Base-by-base conservation (phyloP, 2,329 filamentous ascomycete species). In the Colletotrichum magnum region DNA sequence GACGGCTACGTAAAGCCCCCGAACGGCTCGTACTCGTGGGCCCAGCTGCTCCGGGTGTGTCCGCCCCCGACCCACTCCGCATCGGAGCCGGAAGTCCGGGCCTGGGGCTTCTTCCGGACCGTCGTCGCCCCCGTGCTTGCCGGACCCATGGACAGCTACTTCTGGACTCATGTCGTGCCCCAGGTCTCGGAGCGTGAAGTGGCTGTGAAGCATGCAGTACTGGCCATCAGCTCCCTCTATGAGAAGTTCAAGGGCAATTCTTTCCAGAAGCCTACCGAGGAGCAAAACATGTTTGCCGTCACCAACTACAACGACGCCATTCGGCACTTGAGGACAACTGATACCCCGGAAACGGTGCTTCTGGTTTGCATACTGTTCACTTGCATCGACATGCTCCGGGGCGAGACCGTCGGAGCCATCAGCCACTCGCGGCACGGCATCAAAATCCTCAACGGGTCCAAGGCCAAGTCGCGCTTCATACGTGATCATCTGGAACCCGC, bases 251-350 rank as follows among this genome's bases (percentile, higher is more conserved):
- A 68, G 39, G 64, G 62, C 24, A 50, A 50, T 48, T 54, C 58
- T 6, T 16, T 58, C 18, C 59, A 58, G 9, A 50, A 28, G 9
- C 5, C 51, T 15, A 7, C 16, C 1, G 39, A 18, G 6, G 64
- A 61, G 2, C 69, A 72, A 24, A 76, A 80, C 7, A 73, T 73
- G 5, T 78, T 82, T 39, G 79, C 79, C 9, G 72, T 84, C 0
- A 64, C 64, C 7, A 81, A 84, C 62, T 85, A 85, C 68, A 84
- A 83, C 65, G 72, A 76, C 0, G 82, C 83, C 1, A 81, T 84
- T 26, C 73, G 75, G 39, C 71, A 77, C 16, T 72, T 83, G 0
- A 74, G 78, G 10, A 68, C 74, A 1, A 74, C 75, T 2, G 52
- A 62, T 73, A 51, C 78, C 26, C 74, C 80, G 16, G 78, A 81